Base-by-base conservation (phyloP, 768 basidiomycete species). In the Postia placenta region DNA sequence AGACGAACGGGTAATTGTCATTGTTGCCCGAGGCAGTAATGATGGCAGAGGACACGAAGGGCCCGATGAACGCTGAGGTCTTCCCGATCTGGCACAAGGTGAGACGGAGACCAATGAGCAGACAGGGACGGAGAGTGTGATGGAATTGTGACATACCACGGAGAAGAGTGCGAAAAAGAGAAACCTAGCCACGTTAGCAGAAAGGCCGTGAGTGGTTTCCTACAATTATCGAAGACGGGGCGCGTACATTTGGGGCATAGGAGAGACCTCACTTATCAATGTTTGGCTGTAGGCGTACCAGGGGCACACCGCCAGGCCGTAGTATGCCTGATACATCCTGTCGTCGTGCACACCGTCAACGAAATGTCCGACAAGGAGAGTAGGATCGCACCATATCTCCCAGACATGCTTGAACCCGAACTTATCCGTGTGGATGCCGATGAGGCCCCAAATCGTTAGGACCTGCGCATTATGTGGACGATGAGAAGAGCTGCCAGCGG, bases 241-340 rank as follows among this genome's bases (percentile, higher is more conserved):
- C n/a, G 5, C 69, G 30, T 61, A 81, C 84, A 84, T 87, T 66
- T 85, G 86, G 27, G 81, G 78, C 46, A 80, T 64, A 33, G 81
- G 83, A 35, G 80, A 84, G 23, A 89, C 85, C 55, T 89, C 84
- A 61, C 79, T 83, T 51, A 88, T 88, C 87, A 88, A 84, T 1
- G 84, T 87, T 63, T 87, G 83, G 60, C 85, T 85, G 59, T 87
- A 86, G 38, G 85, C 84, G 60, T 86, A 87, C 84, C 85, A 87
- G 2, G 85, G 85, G 55, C 85, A 86, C 3, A 85, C 81, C 75
- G 85, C 72, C 24, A 88, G 65, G 14, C 84, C 85, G 56, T 82
- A 86, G 59, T 76, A 83, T 11, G 73, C 81, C 56, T 85, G 83
- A 58, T 84, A 86, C 25, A 78, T 53, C 84, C 83, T 85, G 48